Base-by-base conservation (phyloP, 805 yeast species). In the Cyberlindnera mycetangii region DNA sequence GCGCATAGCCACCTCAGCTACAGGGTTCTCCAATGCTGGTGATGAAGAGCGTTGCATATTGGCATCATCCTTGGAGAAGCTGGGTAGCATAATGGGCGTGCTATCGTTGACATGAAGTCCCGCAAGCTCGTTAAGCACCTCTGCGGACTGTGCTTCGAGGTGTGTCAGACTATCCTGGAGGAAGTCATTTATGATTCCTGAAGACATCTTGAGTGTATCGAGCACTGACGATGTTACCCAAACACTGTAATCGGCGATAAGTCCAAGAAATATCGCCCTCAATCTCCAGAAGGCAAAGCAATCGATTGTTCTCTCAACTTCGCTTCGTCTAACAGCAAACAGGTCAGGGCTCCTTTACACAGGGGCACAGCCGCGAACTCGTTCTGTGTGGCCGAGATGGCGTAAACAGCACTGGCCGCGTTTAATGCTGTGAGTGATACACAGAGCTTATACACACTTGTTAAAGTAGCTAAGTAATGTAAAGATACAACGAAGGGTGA, bases 111-210 rank as follows among this genome's bases (percentile, higher is more conserved):
- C 35, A 25, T 47, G 54, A 1, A 50, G 32, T 15, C 50, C 50
- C 15, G 59, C 55, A 10, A 51, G 35, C 27, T 53, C 47, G 21
- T 47, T 41, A 3, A 55, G 32, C 2, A 53, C 40, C 2, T 35
- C 34, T 14, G 51, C 36, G 5, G 55, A 46, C 15, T 43, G 39
- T 2, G 25, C 35, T 19, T 55, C 52, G 17, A 55, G 39, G 7
- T 39, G 20, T 2, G 11, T 14, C 11, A 55, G 32, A 25, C 34
- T 47, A 7, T 40, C 50, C 45, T 51, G 53, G 2, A 54, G 39
- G 7, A 49, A 20, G 25, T 51, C 53, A 22, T 49, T 52, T 21
- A 54, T 48, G 18, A 54, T 37, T 3, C 51, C 49, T 14, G 56
- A 37, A 2, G 54, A 41, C 56, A 52, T 50, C 35, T 16, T 18